Evolutionary conservation across 805 yeast species (phyloP), one percentile per base, ranked within the genome.

Genomic region (Yarrowia deformans): DNA sequence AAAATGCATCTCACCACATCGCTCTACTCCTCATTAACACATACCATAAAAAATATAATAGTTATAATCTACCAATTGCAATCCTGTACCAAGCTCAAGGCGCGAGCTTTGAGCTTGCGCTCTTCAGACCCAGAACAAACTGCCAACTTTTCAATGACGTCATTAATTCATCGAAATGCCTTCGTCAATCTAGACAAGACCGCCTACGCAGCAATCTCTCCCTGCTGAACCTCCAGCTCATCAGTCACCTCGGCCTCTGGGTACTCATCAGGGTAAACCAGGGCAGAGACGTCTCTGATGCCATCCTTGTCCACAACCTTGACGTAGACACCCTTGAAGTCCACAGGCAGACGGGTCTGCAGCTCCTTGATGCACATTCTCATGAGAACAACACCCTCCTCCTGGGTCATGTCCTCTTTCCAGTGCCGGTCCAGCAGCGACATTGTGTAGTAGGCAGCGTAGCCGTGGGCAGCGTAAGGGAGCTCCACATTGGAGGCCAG

Each of bases 391-490:
- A 94, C 77, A 2, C 98, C 99, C 70, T 92, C 94, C 46, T 88
- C 91, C 49, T 85, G 79, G 8, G 85, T 81, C 88, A 93, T 85
- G 74, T 88, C 93, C 52, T 87, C 83, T 77, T 88, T 85, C 80
- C 93, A 93, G 80, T 93, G 97, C 74, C 89, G 93, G 81, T 95
- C 99, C 73, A 95, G 83, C 72, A 94, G 81, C 1, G 98, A 90
- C 79, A 92, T 85, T 40, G 97, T 88, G 79, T 95, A 95, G 80
- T 94, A 95, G 1, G 96, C 97, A n/a, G 98, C 97, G 77, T 95
- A 95, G 13, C 99, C 99, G 78, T 95, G 99, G 1, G 98, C 98
- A 18, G 96, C 97, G 77, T 95, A 95, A 16, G 99, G 98, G 70
- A 95, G 83, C 71, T 89, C 91, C 16, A 89, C 97, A 73, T 89